phyloP scores from a whole-genome alignment of 768 basidiomycete species.

The Boletus tylopilopsis region DNA sequence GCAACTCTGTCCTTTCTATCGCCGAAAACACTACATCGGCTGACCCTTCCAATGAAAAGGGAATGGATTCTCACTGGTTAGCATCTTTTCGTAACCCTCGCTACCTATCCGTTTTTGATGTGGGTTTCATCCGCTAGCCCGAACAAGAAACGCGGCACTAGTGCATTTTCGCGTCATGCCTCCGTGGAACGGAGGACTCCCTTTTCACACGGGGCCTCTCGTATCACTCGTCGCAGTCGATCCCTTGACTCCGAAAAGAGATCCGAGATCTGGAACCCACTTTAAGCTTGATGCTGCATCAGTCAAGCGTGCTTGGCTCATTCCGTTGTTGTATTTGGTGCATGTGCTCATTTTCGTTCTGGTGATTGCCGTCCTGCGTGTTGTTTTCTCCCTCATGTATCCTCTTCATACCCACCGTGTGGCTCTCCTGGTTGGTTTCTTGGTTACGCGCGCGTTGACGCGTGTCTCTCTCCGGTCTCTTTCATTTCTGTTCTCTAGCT shows the following conservation, averaged over 20 bases:
- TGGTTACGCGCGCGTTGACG: slow-evolving; percentile 12
- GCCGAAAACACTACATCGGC: neutral
- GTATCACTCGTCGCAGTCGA: slow-evolving; percentile 14
- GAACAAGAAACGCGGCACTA: neutral
- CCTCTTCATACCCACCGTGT: neutral
- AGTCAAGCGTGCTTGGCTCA: too few relatives aligned
- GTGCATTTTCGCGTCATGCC: slow-evolving; percentile 4
- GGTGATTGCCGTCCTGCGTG: too few relatives aligned
- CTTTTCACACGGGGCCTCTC: slow-evolving; percentile 1
- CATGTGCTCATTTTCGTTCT: too few relatives aligned
- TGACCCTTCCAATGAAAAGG: too few relatives aligned
- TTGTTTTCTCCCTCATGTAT: neutral
- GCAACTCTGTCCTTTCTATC: slow-evolving; percentile 24
- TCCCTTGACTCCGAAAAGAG: neutral
- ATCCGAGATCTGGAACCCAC: slow-evolving; percentile 12
- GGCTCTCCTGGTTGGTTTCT: neutral
- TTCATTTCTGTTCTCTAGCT: too few relatives aligned
- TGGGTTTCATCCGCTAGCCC: neutral
- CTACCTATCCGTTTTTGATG: neutral
- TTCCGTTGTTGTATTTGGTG: too few relatives aligned
- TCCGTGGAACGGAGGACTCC: slow-evolving; percentile 2
- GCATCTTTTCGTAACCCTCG: neutral
- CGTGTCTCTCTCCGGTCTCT: slow-evolving; percentile 4
- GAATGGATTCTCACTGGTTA: too few relatives aligned
- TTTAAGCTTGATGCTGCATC: slow-evolving; percentile 4